These are phyloP conservation scores for Crithidia brevicula DNA, from an alignment of 208 protist genomes.

Conservation along the genomic window DNA sequence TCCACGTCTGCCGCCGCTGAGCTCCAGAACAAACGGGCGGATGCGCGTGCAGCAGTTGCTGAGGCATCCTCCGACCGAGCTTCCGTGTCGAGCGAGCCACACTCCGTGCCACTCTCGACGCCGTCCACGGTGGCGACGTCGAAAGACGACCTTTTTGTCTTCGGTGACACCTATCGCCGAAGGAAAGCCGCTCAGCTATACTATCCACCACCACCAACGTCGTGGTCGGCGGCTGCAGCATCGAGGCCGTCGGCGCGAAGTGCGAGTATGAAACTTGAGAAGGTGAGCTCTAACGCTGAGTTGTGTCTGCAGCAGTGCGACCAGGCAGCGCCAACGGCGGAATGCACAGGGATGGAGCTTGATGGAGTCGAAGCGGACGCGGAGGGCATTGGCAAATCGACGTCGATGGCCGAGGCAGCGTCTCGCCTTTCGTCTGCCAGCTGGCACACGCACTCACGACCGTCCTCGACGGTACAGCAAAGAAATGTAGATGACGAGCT, in stretches of 20 bases:
- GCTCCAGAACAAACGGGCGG: slow-evolving; percentile 9
- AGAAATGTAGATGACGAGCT: too few relatives aligned
- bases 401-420: slow-evolving; percentile 8
- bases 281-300: too few relatives aligned
- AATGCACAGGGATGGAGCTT: neutral
- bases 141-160: slow-evolving; percentile 4
- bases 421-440: neutral
- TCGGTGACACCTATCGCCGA: slow-evolving; percentile 18
- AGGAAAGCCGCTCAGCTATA: slow-evolving; percentile 18
- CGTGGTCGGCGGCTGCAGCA: neutral
- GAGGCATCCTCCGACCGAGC: too few relatives aligned
- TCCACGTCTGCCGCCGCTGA: slow-evolving; percentile 34
- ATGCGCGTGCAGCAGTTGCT: neutral
- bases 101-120: neutral
- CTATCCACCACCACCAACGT: slow-evolving; percentile 1
- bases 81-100: too few relatives aligned
- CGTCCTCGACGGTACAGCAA: too few relatives aligned
- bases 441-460: too few relatives aligned
- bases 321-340: neutral
- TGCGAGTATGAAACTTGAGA: neutral
- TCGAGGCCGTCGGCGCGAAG: neutral
- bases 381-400: neutral
- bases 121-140: neutral
- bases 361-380: neutral
- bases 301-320: too few relatives aligned